Evolutionary conservation across 2,329 filamentous ascomycete species (phyloP).

Genomic region (Nothophaeocryptopus gaeumannii): DNA sequence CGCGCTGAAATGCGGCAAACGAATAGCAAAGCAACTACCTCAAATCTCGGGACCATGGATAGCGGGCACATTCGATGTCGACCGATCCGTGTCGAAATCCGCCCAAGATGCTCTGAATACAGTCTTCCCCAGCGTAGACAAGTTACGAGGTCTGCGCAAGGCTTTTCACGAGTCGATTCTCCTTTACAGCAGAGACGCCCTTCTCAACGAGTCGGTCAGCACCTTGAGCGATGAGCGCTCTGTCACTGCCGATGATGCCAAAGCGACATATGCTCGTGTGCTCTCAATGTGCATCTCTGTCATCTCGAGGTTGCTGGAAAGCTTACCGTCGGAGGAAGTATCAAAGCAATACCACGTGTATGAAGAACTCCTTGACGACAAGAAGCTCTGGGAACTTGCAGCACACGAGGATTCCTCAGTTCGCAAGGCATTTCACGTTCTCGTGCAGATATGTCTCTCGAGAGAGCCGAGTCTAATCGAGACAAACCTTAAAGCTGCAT

Average conservation of each 20-base stretch:
- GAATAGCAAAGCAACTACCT: slow-evolving; percentile 76
- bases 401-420: slow-evolving; percentile 57
- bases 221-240: slow-evolving; percentile 88
- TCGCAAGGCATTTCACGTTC: slow-evolving; percentile 55
- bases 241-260: slow-evolving; percentile 77
- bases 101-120: slow-evolving; percentile 71
- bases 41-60: slow-evolving; percentile 86
- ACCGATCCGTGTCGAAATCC: slow-evolving; percentile 71
- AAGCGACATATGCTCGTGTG: slow-evolving; percentile 81
- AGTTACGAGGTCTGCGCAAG: slow-evolving; percentile 71
- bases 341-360: slow-evolving; percentile 62
- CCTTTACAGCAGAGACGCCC: slow-evolving; percentile 75
- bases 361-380: slow-evolving; percentile 63
- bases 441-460: slow-evolving; percentile 52
- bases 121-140: slow-evolving; percentile 78
- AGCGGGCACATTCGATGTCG: slow-evolving; percentile 81
- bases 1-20: slow-evolving; percentile 64
- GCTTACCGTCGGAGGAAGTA: slow-evolving; percentile 50
- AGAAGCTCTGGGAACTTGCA: slow-evolving; percentile 59
- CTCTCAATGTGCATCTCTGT: slow-evolving; percentile 58
- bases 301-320: slow-evolving; percentile 53
- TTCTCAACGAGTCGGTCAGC: slow-evolving; percentile 71
- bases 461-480: slow-evolving; percentile 44
- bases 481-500: slow-evolving; percentile 54
- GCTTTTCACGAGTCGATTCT: slow-evolving; percentile 78